Evolutionary conservation across 768 basidiomycete genomes (phyloP).

Genomic region (Pleurotus eryngii): DNA sequence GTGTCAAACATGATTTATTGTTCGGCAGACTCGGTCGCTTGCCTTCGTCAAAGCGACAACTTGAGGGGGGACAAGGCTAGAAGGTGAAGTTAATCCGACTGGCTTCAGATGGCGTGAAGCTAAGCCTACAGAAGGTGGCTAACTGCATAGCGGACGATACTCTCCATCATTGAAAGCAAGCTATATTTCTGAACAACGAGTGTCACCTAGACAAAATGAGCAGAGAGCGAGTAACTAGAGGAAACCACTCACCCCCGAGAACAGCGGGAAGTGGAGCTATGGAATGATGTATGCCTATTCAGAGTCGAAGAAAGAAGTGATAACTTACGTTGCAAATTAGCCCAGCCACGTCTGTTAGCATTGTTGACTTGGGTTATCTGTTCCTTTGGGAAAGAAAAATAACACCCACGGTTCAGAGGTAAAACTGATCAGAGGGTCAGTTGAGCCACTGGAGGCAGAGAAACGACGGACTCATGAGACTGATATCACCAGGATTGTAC

Average conservation of each 20-base stretch:
- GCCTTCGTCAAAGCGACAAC: conserved; percentile 51
- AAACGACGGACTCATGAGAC: conserved; percentile 29
- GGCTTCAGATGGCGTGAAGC: conserved; percentile 17
- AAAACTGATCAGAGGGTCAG: conserved; percentile 22
- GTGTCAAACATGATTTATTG: conserved; percentile 26
- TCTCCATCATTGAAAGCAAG: conserved; percentile 41
- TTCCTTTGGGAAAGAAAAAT: conserved; percentile 25
- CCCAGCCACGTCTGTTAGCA: conserved; percentile 33
- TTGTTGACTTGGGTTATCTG: conserved; percentile 1
- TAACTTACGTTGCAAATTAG: conserved; percentile 45
- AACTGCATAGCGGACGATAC: conserved; percentile 40
- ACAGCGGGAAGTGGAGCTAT: conserved; percentile 55
- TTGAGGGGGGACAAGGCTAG: conserved; percentile 46
- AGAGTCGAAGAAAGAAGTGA: background rate
- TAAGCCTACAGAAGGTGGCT: conserved; percentile 44
- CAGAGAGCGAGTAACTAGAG: background rate
- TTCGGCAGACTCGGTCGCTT: conserved; percentile 33
- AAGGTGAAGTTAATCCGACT: conserved; percentile 18
- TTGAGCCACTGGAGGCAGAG: conserved; percentile 8
- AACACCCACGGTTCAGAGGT: conserved; percentile 43
- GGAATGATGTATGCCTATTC: conserved; percentile 6
- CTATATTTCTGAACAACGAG: conserved; percentile 45
- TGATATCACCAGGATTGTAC: conserved; percentile 51
- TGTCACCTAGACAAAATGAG: conserved; percentile 37
- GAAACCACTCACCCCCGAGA: conserved; percentile 39